Evolutionary conservation across 225 moss, liverwort and hornwort genomes (phyloP), one percentile per base, ranked within the genome.

Genomic region (Thuidium tamariscinum): DNA sequence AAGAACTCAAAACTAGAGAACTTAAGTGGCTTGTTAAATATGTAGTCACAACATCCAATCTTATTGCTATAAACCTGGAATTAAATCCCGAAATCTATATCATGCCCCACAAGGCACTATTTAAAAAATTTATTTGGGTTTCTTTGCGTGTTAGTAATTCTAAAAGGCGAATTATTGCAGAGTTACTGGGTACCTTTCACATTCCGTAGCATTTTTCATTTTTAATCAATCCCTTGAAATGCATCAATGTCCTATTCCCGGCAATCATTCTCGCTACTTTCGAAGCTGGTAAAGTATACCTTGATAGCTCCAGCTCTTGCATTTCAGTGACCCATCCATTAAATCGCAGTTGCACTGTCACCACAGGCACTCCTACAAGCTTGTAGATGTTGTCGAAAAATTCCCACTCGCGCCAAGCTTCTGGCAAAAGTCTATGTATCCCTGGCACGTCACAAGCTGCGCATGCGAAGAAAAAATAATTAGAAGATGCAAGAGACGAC

Each of bases 281-380:
- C 64, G 37, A 75, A 39, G 30, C 39, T 51, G 49, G 74, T 63
- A 52, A 77, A 62, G 21, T 13, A 48, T 91, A 97, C 97, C 97
- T 95, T 59, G 95, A 92, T 49, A 93, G 89, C 91, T 97, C 97
- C 77, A 97, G 85, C 84, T 97, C 96, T 85, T 94, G 91, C 97
- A 97, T 96, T 92, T 97, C 97, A 57, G 97, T 97, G 32, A 97
- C 94, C 97, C 97, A 96, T 70, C 97, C 97, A 87, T 97, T 97
- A 21, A 96, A 97, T 82, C 96, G 94, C 93, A 97, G 88, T 85
- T 97, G 97, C 81, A 97, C 97, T 15, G 97, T 97, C 79, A 97
- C 93, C 80, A 97, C 97, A 62, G 97, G 97, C 69, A 97, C 97
- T 80, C 97, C 97, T 70, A 93, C 93, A 74, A 97, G 95, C 88